Conservation (phyloP, 169 alveolate genomes). For the Fabrea salina region DNA sequence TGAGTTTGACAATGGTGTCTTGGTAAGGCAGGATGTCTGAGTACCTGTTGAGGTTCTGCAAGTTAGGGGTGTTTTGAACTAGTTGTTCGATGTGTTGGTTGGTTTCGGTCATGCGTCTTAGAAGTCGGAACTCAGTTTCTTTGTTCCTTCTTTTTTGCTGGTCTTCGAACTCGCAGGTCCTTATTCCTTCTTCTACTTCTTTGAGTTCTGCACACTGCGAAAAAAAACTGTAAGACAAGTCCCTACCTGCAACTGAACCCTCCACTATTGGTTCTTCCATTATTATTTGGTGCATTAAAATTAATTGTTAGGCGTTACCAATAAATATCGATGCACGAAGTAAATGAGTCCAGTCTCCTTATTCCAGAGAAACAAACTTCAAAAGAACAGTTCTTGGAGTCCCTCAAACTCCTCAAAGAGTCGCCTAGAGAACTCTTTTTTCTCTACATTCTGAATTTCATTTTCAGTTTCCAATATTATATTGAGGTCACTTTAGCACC, state of each 20-base stretch:
- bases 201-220: background rate
- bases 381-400: background rate
- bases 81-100: background rate
- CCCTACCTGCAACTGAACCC: background rate
- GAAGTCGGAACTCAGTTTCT: background rate
- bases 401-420: background rate
- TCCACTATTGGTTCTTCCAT: background rate
- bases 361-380: background rate
- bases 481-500: background rate
- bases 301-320: too few relatives aligned
- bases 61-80: background rate
- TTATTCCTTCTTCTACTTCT: conserved; percentile 11
- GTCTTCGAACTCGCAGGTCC: background rate
- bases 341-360: too few relatives aligned
- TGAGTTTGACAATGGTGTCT: conserved; percentile 14
- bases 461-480: background rate
- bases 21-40: conserved; percentile 22
- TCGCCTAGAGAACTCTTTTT: background rate
- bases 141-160: background rate
- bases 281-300: background rate
- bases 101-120: conserved; percentile 19
- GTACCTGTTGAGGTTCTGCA: background rate
- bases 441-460: background rate
- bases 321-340: too few relatives aligned
- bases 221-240: background rate